These are phyloP conservation scores for Stagonosporopsis cucurbitacearum DNA, from an alignment of 2,329 filamentous ascomycete genomes.

Conservation along the genomic window DNA sequence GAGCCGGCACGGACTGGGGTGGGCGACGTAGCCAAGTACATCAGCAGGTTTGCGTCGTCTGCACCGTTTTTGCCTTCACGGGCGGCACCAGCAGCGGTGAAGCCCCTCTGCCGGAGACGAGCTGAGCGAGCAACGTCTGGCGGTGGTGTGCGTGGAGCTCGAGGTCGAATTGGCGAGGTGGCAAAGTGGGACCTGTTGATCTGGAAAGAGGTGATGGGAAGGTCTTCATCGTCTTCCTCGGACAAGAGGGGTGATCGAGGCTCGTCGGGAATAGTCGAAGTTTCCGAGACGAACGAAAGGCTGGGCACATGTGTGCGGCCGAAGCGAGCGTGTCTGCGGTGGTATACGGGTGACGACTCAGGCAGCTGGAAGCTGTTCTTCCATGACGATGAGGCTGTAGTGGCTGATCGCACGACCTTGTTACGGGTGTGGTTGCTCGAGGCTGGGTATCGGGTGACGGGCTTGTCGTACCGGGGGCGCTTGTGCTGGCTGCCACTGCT, in stretches of 20 bases:
- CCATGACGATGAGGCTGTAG: slow-evolving; percentile 68
- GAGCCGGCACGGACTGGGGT: slow-evolving; percentile 72
- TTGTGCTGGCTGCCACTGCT: slow-evolving; percentile 58
- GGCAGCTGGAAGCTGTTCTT: slow-evolving; percentile 77
- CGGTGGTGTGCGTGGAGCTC: slow-evolving; percentile 52
- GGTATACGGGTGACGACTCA: slow-evolving; percentile 86
- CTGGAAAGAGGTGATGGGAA: slow-evolving; percentile 78
- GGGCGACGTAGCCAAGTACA: slow-evolving; percentile 90
- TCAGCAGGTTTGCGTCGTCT: slow-evolving; percentile 83
- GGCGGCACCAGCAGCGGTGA: slow-evolving; percentile 48
- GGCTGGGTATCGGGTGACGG: slow-evolving; percentile 37
- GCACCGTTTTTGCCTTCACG: slow-evolving; percentile 67
- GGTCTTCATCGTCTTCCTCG: slow-evolving; percentile 83
- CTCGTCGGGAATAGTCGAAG: slow-evolving; percentile 70
- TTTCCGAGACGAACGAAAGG: slow-evolving; percentile 79
- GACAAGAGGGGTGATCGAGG: slow-evolving; percentile 64
- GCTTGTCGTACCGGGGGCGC: slow-evolving; percentile 39
- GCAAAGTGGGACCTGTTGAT: slow-evolving; percentile 62
- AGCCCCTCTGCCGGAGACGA: slow-evolving; percentile 50
- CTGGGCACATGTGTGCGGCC: slow-evolving; percentile 71
- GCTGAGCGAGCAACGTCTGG: slow-evolving; percentile 49
- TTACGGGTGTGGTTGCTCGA: slow-evolving; percentile 70
- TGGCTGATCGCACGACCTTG: slow-evolving; percentile 64
- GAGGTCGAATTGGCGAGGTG: slow-evolving; percentile 80
- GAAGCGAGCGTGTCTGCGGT: slow-evolving; percentile 75